These are phyloP conservation scores for Pulveroboletus frians DNA, from an alignment of 768 basidiomycete species.

Conservation along the genomic window DNA sequence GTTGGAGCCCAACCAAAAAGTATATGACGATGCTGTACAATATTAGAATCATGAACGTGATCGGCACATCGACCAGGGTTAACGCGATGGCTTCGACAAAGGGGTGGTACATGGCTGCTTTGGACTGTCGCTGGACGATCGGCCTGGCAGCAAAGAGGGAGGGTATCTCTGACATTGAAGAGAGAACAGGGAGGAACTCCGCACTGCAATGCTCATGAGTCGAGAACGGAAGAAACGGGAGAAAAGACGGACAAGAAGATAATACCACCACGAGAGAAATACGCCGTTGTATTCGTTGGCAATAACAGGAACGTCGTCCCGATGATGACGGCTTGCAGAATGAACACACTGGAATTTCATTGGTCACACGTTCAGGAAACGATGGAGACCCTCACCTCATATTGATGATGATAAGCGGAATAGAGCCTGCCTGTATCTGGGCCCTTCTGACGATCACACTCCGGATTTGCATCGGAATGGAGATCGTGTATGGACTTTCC, in stretches of 20 bases:
- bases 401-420: conserved; percentile 31
- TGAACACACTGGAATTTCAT: conserved; percentile 32
- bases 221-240: neutral
- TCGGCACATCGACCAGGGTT: conserved; percentile 44
- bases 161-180: conserved; percentile 55
- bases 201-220: conserved; percentile 33
- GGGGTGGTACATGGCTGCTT: conserved; percentile 48
- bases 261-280: conserved; percentile 68
- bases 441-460: conserved; percentile 44
- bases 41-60: conserved; percentile 34
- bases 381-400: conserved; percentile 8
- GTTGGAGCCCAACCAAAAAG: conserved; percentile 56
- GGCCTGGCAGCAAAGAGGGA: conserved; percentile 42
- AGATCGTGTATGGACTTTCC: conserved; percentile 46
- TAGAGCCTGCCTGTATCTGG: conserved; percentile 41
- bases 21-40: conserved; percentile 46
- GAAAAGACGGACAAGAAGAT: conserved; percentile 60
- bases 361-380: neutral
- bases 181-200: conserved; percentile 53
- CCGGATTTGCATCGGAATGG: conserved; percentile 43
- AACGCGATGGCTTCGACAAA: conserved; percentile 43
- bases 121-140: conserved; percentile 40
- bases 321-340: conserved; percentile 31
- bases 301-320: conserved; percentile 45
- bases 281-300: conserved; percentile 32